Conservation (phyloP, 129 eudicot species). For the Gnaphalium uliginosum region DNA sequence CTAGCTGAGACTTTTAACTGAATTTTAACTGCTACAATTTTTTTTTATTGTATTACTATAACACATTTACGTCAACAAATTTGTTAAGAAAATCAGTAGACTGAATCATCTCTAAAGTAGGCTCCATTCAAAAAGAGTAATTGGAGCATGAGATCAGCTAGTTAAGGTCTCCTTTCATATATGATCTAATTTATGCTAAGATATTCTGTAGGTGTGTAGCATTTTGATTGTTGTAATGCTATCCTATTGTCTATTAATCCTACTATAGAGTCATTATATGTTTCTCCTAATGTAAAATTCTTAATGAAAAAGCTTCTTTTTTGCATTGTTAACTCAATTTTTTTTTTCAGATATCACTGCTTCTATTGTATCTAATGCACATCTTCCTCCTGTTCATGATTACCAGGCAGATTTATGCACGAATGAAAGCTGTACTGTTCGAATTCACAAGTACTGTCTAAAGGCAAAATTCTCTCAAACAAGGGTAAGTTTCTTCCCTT, state of each 20-base stretch:
- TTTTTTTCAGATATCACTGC: neutral
- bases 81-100: neutral
- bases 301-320: slow-evolving; percentile 2
- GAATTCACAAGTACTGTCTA: slow-evolving; percentile 67
- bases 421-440: slow-evolving; percentile 64
- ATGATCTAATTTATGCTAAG: neutral
- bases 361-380: slow-evolving; percentile 20
- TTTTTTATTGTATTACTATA: neutral
- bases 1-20: neutral
- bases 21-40: neutral
- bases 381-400: slow-evolving; percentile 10
- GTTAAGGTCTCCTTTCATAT: neutral
- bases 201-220: neutral
- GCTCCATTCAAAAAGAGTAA: neutral
- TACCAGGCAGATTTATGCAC: slow-evolving; percentile 72
- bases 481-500: slow-evolving; percentile 40
- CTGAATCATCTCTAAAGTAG: neutral
- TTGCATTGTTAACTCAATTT: neutral
- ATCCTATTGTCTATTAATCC: neutral
- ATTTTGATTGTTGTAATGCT: neutral
- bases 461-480: slow-evolving; percentile 57
- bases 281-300: neutral
- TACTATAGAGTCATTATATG: neutral
- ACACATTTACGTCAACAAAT: slow-evolving; percentile 1
- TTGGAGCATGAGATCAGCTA: neutral